Percentiles rank a stretch among this genome's conserved stretches.
These are phyloP conservation scores for Penicillium frequentans DNA, from an alignment of 2,329 filamentous ascomycete genomes.

Conservation along the genomic window DNA sequence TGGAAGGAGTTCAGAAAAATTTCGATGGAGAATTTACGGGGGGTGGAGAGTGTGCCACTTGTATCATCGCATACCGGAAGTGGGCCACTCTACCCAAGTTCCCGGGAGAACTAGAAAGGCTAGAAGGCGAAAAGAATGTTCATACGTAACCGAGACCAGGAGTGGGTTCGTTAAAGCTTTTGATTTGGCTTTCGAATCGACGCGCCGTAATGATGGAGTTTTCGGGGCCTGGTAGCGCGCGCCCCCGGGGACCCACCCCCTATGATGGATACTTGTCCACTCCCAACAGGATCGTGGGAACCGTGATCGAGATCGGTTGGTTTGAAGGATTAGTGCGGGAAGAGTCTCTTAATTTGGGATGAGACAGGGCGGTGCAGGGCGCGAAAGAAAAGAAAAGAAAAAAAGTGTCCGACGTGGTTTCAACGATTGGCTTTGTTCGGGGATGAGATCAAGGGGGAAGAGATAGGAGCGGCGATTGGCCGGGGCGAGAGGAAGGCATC, in stretches of 20 bases:
- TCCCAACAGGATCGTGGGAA: slow-evolving; percentile 9
- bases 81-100: slow-evolving; percentile 9
- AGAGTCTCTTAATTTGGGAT: neutral
- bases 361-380: neutral
- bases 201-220: slow-evolving; percentile 9
- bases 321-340: neutral
- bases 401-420: neutral
- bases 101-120: slow-evolving; percentile 20
- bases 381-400: neutral
- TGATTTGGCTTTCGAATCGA: slow-evolving; percentile 8
- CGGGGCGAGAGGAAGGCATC: slow-evolving; percentile 6
- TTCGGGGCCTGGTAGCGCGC: slow-evolving; percentile 6
- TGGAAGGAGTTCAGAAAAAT: slow-evolving; percentile 9
- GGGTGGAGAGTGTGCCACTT: neutral
- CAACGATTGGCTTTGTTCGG: slow-evolving; percentile 13
- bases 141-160: slow-evolving; percentile 25
- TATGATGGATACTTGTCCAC: slow-evolving; percentile 21
- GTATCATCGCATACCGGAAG: slow-evolving; percentile 1
- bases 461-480: slow-evolving; percentile 6
- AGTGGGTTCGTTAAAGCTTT: slow-evolving; percentile 14
- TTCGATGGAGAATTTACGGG: slow-evolving; percentile 6
- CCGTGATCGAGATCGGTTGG: slow-evolving; percentile 6
- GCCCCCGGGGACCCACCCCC: slow-evolving; percentile 20
- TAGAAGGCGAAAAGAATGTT: slow-evolving; percentile 29
- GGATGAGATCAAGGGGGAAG: slow-evolving; percentile 3